Percentiles rank a stretch among this genome's conserved stretches.
phyloP scores from a whole-genome alignment of 345 rosid genomes.

The Excoecaria agallocha region DNA sequence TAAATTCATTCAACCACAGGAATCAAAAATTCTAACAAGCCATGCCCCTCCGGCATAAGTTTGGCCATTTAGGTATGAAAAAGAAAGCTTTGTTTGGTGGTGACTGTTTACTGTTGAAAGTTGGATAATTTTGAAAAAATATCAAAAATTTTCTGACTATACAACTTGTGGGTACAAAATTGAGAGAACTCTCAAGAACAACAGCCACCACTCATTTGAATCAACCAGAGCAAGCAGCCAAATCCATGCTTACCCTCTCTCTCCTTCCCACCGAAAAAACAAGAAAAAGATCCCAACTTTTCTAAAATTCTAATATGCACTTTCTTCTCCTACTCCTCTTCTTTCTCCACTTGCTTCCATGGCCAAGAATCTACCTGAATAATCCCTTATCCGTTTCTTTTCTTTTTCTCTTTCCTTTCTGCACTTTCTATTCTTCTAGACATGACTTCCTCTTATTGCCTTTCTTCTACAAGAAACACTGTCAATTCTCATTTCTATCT shows the following conservation, averaged over 20 bases:
- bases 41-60: too few species aligned
- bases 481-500: slow-evolving; percentile 41
- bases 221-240: slow-evolving; percentile 29
- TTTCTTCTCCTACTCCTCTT: not conserved
- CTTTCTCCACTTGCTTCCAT: slow-evolving; percentile 16
- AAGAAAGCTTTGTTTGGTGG: not conserved
- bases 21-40: too few species aligned
- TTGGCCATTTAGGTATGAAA: not conserved
- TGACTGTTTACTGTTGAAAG: not conserved
- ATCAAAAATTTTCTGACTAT: not conserved
- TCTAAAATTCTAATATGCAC: slow-evolving; percentile 15
- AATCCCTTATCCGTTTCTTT: slow-evolving; percentile 17
- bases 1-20: too few species aligned
- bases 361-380: slow-evolving; percentile 21
- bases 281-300: not conserved
- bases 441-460: slow-evolving; percentile 66
- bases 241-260: slow-evolving; percentile 9
- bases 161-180: not conserved
- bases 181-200: not conserved
- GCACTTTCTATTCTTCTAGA: not conserved
- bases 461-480: slow-evolving; percentile 53
- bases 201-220: slow-evolving; percentile 37
- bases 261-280: not conserved
- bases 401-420: not conserved
- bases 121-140: not conserved